Percentiles rank a stretch among this genome's conserved stretches.
phyloP scores from a whole-genome alignment of 1,284 basidiomycete species.

The Coniferiporia weirii region DNA sequence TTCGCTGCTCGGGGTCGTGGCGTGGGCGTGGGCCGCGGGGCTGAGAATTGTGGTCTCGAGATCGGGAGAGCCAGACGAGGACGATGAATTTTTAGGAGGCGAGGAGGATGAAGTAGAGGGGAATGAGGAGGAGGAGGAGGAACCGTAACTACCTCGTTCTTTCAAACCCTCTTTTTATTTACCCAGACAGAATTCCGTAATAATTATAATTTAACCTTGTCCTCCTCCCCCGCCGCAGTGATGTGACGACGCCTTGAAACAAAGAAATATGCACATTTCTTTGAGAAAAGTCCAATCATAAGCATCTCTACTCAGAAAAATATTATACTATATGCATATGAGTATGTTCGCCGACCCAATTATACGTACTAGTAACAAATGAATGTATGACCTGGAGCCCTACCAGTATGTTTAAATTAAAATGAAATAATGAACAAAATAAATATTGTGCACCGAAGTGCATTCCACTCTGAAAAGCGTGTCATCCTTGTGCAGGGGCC shows the following conservation, averaged over 20 bases:
- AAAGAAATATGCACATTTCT: too few species aligned
- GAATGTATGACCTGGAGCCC: too few species aligned
- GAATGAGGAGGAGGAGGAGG: slow-evolving; percentile 21
- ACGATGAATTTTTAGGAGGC: slow-evolving; percentile 17
- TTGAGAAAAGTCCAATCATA: too few species aligned
- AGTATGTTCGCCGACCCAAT: too few species aligned
- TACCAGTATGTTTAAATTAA: too few species aligned
- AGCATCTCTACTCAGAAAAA: too few species aligned
- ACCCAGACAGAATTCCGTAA: too few species aligned
- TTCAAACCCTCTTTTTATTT: neutral
- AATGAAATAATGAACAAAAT: slow-evolving; percentile 2
- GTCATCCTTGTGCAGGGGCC: slow-evolving; percentile 22
- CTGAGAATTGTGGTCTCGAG: slow-evolving; percentile 15
- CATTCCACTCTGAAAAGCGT: slow-evolving; percentile 22
- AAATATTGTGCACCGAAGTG: slow-evolving; percentile 22
- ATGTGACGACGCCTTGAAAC: too few species aligned
- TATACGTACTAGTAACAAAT: too few species aligned
- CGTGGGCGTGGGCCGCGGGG: slow-evolving; percentile 20
- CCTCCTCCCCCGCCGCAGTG: too few species aligned
- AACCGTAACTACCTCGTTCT: slow-evolving; percentile 6
- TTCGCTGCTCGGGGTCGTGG: slow-evolving; percentile 25
- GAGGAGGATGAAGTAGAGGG: slow-evolving; percentile 27
- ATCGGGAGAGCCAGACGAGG: slow-evolving; percentile 14
- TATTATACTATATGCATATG: too few species aligned
- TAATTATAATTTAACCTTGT: too few species aligned